Evolutionary conservation across 139 green algal species (phyloP), one percentile per base, ranked within the genome.

Genomic region (Chlamydomonas eustigma): DNA sequence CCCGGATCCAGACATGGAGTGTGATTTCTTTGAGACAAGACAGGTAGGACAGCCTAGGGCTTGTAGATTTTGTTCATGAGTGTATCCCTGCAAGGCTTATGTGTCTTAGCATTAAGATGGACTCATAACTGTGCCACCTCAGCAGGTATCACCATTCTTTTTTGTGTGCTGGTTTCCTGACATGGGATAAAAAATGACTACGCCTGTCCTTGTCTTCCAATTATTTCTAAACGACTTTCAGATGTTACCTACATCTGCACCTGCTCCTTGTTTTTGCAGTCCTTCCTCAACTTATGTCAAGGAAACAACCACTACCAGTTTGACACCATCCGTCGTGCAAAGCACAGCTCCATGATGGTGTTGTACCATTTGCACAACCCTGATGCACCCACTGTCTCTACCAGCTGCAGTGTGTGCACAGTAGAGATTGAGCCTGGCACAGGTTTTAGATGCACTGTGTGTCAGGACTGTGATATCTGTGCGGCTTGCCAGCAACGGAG

Each of bases 351-450:
- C 84, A 98, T 98, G 92, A 99, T 99, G 95, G 92, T 98, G 73
- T 86, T 99, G 35, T 99, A 99, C 90, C 95, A 99, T 88, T 80
- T 99, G 77, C 95, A 99, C 94, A 99, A 99, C 89, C 95, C 96
- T 39, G 35, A 80, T 18, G 83, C 81, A 3, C 86, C 85, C 24
- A 76, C 81, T 4, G 84, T 86, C 39, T 79, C 89, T 68, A 87
- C 73, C 80, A 93, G 87, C 32, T 99, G 96, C 91, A 98, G 97
- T 85, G 39, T 92, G 34, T 98, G 95, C 84, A 28, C 88, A 4
- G 51, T 36, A 31, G 96, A 99, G 78, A 95, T 99, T 30, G 86
- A 95, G 84, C 78, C 90, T 0, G 95, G 95, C 34, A 71, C 84
- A 4, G 96, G 94, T 68, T 97, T 84, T 76, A 88, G 95, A 44